These are phyloP conservation scores for Protomyces lactucae-debilis DNA, from an alignment of 1,139 yeast species.

Conservation along the genomic window DNA sequence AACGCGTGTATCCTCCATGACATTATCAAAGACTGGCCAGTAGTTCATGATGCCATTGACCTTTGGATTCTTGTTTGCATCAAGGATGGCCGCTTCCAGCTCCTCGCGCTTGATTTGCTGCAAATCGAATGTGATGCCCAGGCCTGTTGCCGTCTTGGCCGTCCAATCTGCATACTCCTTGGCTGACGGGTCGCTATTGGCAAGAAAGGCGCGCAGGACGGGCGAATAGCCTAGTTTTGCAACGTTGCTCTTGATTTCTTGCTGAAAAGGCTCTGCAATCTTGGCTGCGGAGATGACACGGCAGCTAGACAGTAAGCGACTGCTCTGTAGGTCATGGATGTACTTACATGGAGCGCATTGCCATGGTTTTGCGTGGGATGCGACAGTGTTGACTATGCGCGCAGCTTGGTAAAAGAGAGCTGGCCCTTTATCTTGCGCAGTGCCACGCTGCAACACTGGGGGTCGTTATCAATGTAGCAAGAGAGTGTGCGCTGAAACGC, in stretches of 20 bases:
- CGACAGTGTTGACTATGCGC: too few relatives aligned
- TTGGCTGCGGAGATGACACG: slow-evolving; percentile 25
- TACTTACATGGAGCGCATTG: not conserved
- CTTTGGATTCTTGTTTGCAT: slow-evolving; percentile 68
- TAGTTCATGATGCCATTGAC: slow-evolving; percentile 97
- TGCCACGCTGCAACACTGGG: too few relatives aligned
- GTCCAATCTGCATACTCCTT: slow-evolving; percentile 95
- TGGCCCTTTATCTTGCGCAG: too few relatives aligned
- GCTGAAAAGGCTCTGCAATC: slow-evolving; percentile 22
- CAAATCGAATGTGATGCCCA: slow-evolving; percentile 81
- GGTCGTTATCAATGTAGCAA: too few relatives aligned
- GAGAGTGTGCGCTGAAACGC: too few relatives aligned
- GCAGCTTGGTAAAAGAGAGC: too few relatives aligned
- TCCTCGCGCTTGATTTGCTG: slow-evolving; percentile 71
- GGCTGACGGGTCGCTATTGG: slow-evolving; percentile 93
- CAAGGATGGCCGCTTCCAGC: slow-evolving; percentile 73
- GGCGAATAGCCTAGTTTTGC: slow-evolving; percentile 3
- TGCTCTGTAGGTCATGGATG: not conserved
- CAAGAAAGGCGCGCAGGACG: slow-evolving; percentile 73
- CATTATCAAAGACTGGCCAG: slow-evolving; percentile 87
- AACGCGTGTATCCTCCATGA: slow-evolving; percentile 86
- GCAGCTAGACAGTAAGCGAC: not conserved
- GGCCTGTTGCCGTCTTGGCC: slow-evolving; percentile 74
- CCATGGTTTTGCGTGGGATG: not conserved
- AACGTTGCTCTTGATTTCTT: slow-evolving; percentile 6